phyloP scores from a whole-genome alignment of 2,329 filamentous ascomycete genomes.

The Arthrobotrys sinensis region DNA sequence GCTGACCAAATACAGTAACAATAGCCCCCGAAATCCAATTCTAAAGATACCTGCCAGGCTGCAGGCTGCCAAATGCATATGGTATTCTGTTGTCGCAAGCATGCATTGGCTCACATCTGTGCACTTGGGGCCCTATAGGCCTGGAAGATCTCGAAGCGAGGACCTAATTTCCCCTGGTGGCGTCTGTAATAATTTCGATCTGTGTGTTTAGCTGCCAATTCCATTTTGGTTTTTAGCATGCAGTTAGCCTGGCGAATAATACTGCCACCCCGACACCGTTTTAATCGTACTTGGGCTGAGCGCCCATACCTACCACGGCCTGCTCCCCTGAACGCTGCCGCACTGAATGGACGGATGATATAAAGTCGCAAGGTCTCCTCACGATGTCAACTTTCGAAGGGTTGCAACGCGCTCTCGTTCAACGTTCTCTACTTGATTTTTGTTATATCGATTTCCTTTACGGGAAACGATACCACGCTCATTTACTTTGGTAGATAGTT shows the following conservation, averaged over 20 bases:
- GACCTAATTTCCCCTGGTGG: conserved; percentile 58
- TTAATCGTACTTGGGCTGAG: not conserved
- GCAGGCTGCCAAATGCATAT: not conserved
- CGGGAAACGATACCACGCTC: conserved; percentile 50
- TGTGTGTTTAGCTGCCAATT: conserved; percentile 21
- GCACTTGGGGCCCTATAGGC: not conserved
- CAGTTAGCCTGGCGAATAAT: conserved; percentile 28
- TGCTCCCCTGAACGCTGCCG: conserved; percentile 26
- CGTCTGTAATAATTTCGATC: conserved; percentile 47
- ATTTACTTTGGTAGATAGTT: conserved; percentile 35
- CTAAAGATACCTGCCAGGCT: not conserved
- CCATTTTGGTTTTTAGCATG: conserved; percentile 33
- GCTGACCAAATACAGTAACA: not conserved
- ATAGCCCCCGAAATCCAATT: not conserved
- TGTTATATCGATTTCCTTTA: conserved; percentile 45
- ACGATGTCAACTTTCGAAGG: not conserved
- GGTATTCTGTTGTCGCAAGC: not conserved
- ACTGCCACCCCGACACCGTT: conserved; percentile 13
- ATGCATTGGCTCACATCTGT: conserved; percentile 4
- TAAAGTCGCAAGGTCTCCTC: conserved; percentile 6
- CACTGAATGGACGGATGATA: conserved; percentile 1
- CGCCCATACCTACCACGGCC: not conserved
- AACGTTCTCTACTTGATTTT: conserved; percentile 36
- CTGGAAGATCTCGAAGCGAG: conserved; percentile 23
- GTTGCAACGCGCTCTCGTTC: conserved; percentile 14